Percentiles rank a stretch among this genome's conserved stretches.
These are phyloP conservation scores for Ustilago sp. DNA, from an alignment of 1,284 basidiomycete genomes.

Conservation along the genomic window DNA sequence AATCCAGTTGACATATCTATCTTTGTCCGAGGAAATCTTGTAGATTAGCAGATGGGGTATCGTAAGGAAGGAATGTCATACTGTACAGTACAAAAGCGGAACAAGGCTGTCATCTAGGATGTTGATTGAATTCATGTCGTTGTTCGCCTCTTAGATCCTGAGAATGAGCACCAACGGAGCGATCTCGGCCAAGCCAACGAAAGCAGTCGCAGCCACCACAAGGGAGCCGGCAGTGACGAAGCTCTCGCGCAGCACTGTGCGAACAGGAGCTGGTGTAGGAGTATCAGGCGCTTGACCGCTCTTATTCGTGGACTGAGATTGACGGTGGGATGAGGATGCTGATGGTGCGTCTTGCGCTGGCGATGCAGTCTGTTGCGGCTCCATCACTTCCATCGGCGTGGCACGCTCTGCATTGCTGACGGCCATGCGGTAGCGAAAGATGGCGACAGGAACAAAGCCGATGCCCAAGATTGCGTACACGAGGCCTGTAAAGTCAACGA, in stretches of 20 bases:
- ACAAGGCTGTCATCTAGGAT: neutral
- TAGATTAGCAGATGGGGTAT: constrained; percentile 17
- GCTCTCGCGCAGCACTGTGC: constrained; percentile 76
- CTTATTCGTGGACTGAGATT: constrained; percentile 69
- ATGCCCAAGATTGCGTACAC: constrained; percentile 16
- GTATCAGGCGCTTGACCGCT: neutral
- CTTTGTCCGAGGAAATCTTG: neutral
- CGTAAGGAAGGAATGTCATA: neutral
- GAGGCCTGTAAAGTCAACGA: constrained; percentile 12
- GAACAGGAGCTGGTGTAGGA: constrained; percentile 63
- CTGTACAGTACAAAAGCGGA: neutral
- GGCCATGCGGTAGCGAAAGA: constrained; percentile 67
- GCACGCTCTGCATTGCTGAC: constrained; percentile 54
- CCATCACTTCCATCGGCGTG: constrained; percentile 22
- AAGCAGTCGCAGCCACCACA: constrained; percentile 75
- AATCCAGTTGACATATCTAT: neutral
- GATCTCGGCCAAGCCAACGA: constrained; percentile 78
- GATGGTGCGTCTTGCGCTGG: constrained; percentile 62
- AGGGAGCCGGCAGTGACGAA: constrained; percentile 84
- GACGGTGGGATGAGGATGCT: neutral
- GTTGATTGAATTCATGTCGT: neutral
- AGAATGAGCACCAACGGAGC: constrained; percentile 76
- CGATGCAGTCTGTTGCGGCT: constrained; percentile 6
- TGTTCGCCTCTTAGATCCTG: constrained; percentile 12
- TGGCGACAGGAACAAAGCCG: constrained; percentile 71